A percentile compares a stretch with the other conserved stretches of the same genome.
Conservation (phyloP, 2,329 filamentous ascomycete genomes). For the Raffaelea ambrosiae region DNA sequence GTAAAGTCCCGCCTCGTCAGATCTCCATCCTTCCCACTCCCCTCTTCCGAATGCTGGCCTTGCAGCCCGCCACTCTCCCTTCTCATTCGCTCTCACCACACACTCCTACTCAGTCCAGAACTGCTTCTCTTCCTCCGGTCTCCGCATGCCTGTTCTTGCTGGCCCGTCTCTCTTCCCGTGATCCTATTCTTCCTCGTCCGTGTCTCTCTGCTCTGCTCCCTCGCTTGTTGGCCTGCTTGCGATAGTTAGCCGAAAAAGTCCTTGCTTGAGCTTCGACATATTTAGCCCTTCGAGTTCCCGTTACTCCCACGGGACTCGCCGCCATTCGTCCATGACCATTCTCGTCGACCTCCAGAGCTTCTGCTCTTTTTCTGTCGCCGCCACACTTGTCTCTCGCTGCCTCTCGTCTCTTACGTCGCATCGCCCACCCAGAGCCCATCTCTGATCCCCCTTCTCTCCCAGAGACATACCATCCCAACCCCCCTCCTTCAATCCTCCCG, state of each 20-base stretch:
- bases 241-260: neutral
- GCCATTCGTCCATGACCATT: neutral
- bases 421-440: no score
- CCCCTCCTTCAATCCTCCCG: no score
- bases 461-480: neutral
- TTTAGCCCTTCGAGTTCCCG: neutral
- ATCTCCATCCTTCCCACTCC: neutral
- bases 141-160: slow-evolving; percentile 3
- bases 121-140: neutral
- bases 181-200: slow-evolving; percentile 2
- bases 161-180: neutral
- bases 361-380: no score
- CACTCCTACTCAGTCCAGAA: slow-evolving; percentile 2
- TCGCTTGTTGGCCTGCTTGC: no score
- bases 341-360: no score
- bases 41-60: neutral
- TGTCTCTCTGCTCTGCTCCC: no score
- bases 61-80: neutral
- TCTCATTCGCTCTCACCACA: slow-evolving; percentile 1
- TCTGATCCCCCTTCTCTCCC: neutral
- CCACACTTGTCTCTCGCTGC: no score
- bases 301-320: no score
- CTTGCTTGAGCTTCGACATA: neutral
- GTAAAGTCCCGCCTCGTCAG: slow-evolving; percentile 24
- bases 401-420: no score